Evolutionary conservation across 345 rosid genomes (phyloP).

Genomic region (Bruguiera gymnorhiza): DNA sequence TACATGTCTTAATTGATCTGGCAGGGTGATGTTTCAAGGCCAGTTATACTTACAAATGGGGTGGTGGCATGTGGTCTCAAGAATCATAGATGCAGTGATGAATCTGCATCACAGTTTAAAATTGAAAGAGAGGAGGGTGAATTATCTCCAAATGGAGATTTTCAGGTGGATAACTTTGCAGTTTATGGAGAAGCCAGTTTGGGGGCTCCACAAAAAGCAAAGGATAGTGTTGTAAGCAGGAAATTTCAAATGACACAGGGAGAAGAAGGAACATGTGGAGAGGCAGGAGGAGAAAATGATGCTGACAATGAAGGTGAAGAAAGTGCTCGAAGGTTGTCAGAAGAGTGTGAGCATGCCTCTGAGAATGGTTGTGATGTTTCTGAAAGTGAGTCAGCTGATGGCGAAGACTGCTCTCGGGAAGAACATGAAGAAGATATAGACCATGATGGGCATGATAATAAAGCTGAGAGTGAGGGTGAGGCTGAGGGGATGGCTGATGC

Average conservation of each 20-base stretch:
- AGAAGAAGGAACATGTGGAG: constrained; percentile 45
- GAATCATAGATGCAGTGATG: constrained; percentile 50
- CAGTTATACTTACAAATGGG: constrained; percentile 50
- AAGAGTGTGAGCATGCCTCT: constrained; percentile 82
- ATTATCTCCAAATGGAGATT: constrained; percentile 90
- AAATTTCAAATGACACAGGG: constrained; percentile 45
- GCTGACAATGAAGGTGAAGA: constrained; percentile 85
- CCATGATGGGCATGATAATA: constrained; percentile 58
- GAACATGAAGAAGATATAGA: constrained; percentile 75
- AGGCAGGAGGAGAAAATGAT: constrained; percentile 68
- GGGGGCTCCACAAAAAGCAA: constrained; percentile 50
- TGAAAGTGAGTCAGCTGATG: constrained; percentile 83
- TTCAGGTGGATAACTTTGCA: constrained; percentile 69
- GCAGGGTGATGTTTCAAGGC: constrained; percentile 56
- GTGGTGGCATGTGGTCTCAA: constrained; percentile 39
- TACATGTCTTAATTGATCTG: constrained; percentile 20
- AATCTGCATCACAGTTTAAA: constrained; percentile 46
- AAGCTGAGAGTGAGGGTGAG: constrained; percentile 95
- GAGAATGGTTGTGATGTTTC: constrained; percentile 80
- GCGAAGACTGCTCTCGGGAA: constrained; percentile 75
- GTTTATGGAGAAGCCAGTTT: constrained; percentile 59
- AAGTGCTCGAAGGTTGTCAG: constrained; percentile 81
- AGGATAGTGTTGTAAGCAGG: constrained; percentile 47
- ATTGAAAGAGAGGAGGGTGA: constrained; percentile 98
- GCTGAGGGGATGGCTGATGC: constrained; percentile 83